These are phyloP conservation scores for Mycena polygramma DNA, from an alignment of 768 basidiomycete species.

Conservation along the genomic window DNA sequence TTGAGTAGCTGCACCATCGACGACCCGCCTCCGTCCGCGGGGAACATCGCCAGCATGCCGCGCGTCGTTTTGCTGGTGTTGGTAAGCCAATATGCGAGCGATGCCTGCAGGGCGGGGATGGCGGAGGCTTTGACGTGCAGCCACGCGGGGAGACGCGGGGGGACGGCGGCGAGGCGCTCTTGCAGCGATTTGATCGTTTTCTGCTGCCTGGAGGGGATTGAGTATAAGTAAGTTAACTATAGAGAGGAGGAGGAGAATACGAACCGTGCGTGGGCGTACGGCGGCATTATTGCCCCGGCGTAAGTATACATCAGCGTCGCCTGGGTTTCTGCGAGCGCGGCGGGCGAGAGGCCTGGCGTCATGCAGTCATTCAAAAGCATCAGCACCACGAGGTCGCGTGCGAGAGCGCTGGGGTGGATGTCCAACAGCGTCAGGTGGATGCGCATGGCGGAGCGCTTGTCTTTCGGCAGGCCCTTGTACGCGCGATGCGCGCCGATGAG, in stretches of 20 bases:
- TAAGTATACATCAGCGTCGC: conserved; percentile 45
- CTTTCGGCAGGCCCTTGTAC: conserved; percentile 34
- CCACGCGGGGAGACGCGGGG: conserved; percentile 40
- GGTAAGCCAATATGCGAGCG: conserved; percentile 39
- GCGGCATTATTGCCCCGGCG: conserved; percentile 40
- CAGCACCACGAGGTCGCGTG: conserved; percentile 41
- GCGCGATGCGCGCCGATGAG: conserved; percentile 41
- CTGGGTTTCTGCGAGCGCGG: conserved; percentile 36
- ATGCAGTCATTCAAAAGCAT: conserved; percentile 41
- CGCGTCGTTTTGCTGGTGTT: conserved; percentile 30
- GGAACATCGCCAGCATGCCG: conserved; percentile 33
- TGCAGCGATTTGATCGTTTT: conserved; percentile 30
- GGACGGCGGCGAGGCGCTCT: conserved; percentile 22
- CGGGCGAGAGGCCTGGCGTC: conserved; percentile 20
- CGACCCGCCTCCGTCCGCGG: neutral
- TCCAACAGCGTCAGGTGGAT: conserved; percentile 44
- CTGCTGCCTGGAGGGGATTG: conserved; percentile 23
- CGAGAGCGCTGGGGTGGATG: conserved; percentile 43
- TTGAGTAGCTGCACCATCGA: conserved; percentile 14
- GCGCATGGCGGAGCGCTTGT: conserved; percentile 35
- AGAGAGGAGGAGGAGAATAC: neutral
- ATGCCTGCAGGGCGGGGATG: conserved; percentile 33
- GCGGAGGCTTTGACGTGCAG: conserved; percentile 36
- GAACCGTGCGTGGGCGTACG: conserved; percentile 39
- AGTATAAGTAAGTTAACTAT: neutral